Conservation (phyloP, 768 basidiomycete genomes). For the Lactarius akahatsu region DNA sequence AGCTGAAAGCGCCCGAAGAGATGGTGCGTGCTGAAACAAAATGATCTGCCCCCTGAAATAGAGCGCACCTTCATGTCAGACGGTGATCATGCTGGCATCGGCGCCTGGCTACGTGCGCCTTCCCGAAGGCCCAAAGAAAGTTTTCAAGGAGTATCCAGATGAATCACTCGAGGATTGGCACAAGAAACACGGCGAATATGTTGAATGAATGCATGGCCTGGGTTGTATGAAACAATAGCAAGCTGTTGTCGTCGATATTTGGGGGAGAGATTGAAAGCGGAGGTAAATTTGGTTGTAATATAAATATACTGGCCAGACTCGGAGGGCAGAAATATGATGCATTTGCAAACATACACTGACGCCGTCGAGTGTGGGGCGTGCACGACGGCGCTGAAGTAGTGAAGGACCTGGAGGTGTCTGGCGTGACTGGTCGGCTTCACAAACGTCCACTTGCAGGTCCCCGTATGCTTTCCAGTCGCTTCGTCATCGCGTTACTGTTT, state of each 20-base stretch:
- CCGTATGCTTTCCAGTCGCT: neutral
- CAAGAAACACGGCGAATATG: constrained; percentile 48
- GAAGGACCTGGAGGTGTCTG: too few relatives aligned
- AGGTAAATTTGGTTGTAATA: too few relatives aligned
- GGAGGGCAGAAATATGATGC: too few relatives aligned
- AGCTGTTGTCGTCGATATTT: neutral
- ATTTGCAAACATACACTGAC: too few relatives aligned
- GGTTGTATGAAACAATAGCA: neutral
- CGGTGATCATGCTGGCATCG: constrained; percentile 36
- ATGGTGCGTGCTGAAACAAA: constrained; percentile 41
- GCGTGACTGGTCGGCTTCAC: too few relatives aligned
- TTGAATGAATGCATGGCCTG: constrained; percentile 30
- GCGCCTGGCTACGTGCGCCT: constrained; percentile 61
- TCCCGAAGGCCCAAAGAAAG: constrained; percentile 56
- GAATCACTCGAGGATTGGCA: constrained; percentile 61
- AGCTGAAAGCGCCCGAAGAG: constrained; percentile 49
- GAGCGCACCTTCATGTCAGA: neutral
- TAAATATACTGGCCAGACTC: too few relatives aligned
- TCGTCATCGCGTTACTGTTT: neutral
- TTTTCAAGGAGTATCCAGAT: constrained; percentile 45
- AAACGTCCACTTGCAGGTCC: neutral
- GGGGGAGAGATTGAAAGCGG: too few relatives aligned
- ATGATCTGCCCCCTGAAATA: neutral
- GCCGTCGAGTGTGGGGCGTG: too few relatives aligned
- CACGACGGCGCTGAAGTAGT: too few relatives aligned